These are phyloP conservation scores for Arthrobotrys musiformis DNA, from an alignment of 2,329 filamentous ascomycete genomes.

Conservation along the genomic window DNA sequence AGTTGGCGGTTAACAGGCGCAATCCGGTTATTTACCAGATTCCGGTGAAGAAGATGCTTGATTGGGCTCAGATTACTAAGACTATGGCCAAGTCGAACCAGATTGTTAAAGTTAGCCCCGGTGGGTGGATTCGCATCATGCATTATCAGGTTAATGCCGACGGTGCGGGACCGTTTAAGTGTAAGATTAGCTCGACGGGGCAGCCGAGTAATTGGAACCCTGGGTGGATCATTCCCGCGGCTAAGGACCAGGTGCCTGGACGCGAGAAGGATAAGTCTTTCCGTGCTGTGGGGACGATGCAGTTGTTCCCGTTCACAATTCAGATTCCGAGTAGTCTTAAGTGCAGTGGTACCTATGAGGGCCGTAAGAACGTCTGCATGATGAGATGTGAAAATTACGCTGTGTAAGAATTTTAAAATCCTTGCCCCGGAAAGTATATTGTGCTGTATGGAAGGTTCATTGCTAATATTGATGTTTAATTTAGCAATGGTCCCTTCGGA, in stretches of 20 bases:
- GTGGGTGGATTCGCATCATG: constrained; percentile 38
- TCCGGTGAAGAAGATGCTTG: constrained; percentile 18
- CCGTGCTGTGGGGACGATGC: background rate
- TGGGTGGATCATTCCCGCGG: background rate
- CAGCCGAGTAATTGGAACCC: constrained; percentile 8
- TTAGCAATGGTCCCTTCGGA: background rate
- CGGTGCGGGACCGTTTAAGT: background rate
- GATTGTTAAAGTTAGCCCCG: constrained; percentile 5
- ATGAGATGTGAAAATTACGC: constrained; percentile 38
- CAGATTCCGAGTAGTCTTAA: constrained; percentile 11
- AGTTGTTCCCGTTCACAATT: constrained; percentile 10
- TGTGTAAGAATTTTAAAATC: background rate
- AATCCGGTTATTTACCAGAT: constrained; percentile 19
- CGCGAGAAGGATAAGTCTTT: background rate
- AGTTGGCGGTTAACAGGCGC: background rate
- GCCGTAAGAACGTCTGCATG: constrained; percentile 34
- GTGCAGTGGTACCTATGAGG: constrained; percentile 10
- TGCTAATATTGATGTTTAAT: background rate
- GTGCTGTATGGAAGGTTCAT: too few relatives aligned
- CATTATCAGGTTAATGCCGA: constrained; percentile 29
- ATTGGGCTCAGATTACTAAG: constrained; percentile 10
- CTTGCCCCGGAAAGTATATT: too few relatives aligned
- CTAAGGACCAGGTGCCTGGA: constrained; percentile 25
- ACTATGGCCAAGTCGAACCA: background rate
- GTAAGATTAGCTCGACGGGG: constrained; percentile 29